Evolutionary conservation across 2,329 filamentous ascomycete genomes (phyloP), one percentile per base, ranked within the genome.

Genomic region (Rosellinia necatrix): DNA sequence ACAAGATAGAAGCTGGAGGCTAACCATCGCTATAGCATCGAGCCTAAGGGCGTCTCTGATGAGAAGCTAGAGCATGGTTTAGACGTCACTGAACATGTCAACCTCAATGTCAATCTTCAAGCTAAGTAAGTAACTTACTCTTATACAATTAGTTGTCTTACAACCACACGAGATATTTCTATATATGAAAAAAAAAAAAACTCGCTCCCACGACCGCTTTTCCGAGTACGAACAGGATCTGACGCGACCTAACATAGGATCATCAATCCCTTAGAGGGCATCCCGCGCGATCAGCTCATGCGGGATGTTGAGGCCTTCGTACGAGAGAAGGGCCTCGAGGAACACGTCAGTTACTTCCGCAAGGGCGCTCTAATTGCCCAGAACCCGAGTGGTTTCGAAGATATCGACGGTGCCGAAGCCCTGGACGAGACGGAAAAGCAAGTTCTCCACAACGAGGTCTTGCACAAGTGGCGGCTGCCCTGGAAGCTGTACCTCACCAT

Each of bases 311-410:
- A 84, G 48, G 75, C 76, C n/a, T 90, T 89, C 65, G 87, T 85
- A 34, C 74, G 76, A 12, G 73, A 80, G 37, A 82, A 87, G 62
- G 78, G 78, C 21, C 76, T 92, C 22, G 71, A 75, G 2, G 81
- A 87, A 50, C 79, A 87, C 61, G 72, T 84, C 3, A 73, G 76
- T 3, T 68, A 88, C 13, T 78, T 92, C 48, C 78, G 81, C 48
- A 87, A 87, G 65, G 90, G 88, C 29, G 90, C 89, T 3, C 77
- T 93, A 9, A 81, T 92, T 15, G 90, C 90, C 2, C 88, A 90
- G 69, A 84, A 87, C 63, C 88, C 88, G 0, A 74, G 75, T 7
- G 77, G 78, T 25, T 89, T 76, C 68, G 86, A 90, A 54, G 75
- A 79, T 29, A 78, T 91, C 35, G 73, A 71, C 3, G 80, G 81